Percentiles rank a stretch among this genome's conserved stretches.
Evolutionary conservation across 2,329 filamentous ascomycete species (phyloP).

Genomic region (Penicillium expansum): DNA sequence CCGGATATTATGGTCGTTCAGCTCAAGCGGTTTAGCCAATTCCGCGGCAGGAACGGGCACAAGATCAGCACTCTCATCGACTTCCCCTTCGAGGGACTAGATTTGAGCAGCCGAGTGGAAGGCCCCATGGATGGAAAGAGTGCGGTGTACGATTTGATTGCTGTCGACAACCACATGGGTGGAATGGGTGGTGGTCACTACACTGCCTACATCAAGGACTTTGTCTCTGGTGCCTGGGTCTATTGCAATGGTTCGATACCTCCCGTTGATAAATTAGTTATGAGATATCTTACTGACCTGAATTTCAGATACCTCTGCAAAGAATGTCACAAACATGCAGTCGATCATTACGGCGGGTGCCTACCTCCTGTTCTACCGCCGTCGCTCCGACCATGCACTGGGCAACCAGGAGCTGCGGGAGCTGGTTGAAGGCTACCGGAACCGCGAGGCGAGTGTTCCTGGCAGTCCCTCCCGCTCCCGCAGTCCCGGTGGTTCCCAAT

Average conservation of each 20-base stretch:
- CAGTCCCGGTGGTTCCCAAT: slow-evolving; percentile 29
- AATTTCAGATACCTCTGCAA: slow-evolving; percentile 63
- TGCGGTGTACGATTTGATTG: slow-evolving; percentile 88
- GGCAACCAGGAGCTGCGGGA: slow-evolving; percentile 73
- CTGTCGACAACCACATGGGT: slow-evolving; percentile 93
- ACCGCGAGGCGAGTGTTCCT: slow-evolving; percentile 47
- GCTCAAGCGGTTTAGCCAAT: slow-evolving; percentile 83
- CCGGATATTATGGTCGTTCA: slow-evolving; percentile 95
- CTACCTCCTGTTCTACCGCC: slow-evolving; percentile 94
- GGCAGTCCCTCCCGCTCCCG: slow-evolving; percentile 44
- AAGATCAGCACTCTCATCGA: slow-evolving; percentile 90
- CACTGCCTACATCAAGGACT: slow-evolving; percentile 91
- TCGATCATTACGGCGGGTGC: slow-evolving; percentile 71
- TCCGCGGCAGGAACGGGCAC: slow-evolving; percentile 67
- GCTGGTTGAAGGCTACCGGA: slow-evolving; percentile 63
- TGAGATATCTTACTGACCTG: slow-evolving; percentile 40
- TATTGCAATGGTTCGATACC: slow-evolving; percentile 80
- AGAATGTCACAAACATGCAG: slow-evolving; percentile 62
- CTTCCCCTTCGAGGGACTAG: slow-evolving; percentile 83
- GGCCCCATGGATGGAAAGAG: slow-evolving; percentile 76
- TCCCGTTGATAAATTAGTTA: background rate
- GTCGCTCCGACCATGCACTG: slow-evolving; percentile 71
- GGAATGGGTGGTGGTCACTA: slow-evolving; percentile 94
- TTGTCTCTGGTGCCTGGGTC: slow-evolving; percentile 86
- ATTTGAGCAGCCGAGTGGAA: slow-evolving; percentile 76